Evolutionary conservation across 106 monocot genomes (phyloP), one percentile per base, ranked within the genome.

Genomic region (Allium cepa): DNA sequence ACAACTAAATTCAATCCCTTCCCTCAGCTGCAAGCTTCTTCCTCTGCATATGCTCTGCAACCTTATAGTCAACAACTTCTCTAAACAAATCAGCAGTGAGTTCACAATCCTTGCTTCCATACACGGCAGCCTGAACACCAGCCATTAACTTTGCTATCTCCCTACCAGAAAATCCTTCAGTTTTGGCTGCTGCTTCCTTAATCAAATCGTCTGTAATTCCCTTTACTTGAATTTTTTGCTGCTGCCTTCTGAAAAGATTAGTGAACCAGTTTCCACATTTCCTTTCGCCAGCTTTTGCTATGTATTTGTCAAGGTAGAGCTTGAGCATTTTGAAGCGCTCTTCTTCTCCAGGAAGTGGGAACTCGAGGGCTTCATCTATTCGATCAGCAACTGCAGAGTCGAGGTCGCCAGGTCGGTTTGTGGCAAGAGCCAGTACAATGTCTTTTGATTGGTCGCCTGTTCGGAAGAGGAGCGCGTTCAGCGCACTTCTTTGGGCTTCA

Each of bases 61-160:
- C 92, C 74, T 97, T 97, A 64, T 92, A 97, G 75, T 97, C 92
- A 3, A 97, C 87, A 17, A 97, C 84, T 53, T 97, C 92, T 15
- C 78, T 58, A 52, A 97, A 97, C 70, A 97, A 52, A 4, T 48
- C 72, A 0, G 92, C 60, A 60, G 64, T 82, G 15, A 97, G 76
- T 53, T 87, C 87, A 60, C 97, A 97, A 47, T 92, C 97, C 50
- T 70, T 84, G 73, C 87, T 92, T 60, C 97, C 97, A 69, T 97
- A 97, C 49, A 97, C 92, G 1, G 92, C 87, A 65, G 97, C 97
- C 66, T 97, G 97, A 8, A 97, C 86, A 17, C 92, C 76, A 0
- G 97, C 92, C 81, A 97, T 84, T 66, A 97, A 46, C 59, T 97
- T 97, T 0, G 97, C 97, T 26, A 97, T 92, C 70, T 97, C 97